A percentile compares a stretch with the other conserved stretches of the same genome.
These are phyloP conservation scores for Didymella sp. DNA, from an alignment of 2,329 filamentous ascomycete species.

Conservation along the genomic window DNA sequence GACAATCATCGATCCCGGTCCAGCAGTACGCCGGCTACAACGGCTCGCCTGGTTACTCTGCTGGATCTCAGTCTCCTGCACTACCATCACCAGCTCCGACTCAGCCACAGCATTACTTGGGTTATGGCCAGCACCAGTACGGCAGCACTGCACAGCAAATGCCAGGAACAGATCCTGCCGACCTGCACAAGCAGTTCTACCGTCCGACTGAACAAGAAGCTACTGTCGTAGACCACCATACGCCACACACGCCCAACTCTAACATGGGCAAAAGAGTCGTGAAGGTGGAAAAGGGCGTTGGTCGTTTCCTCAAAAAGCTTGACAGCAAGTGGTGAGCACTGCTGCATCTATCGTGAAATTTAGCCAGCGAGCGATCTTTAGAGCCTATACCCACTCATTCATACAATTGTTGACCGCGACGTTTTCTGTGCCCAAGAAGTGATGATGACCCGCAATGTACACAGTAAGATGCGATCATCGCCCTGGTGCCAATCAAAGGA, in stretches of 20 bases:
- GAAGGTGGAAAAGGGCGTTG: slow-evolving; percentile 72
- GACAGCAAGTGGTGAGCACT: slow-evolving; percentile 68
- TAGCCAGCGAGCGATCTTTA: slow-evolving; percentile 5
- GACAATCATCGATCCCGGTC: slow-evolving; percentile 41
- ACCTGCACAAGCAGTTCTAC: slow-evolving; percentile 73
- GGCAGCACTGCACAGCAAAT: slow-evolving; percentile 41
- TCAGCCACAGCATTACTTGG: slow-evolving; percentile 53
- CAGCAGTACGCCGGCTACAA: slow-evolving; percentile 22
- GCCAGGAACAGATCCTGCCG: slow-evolving; percentile 54
- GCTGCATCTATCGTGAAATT: slow-evolving; percentile 1
- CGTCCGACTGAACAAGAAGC: slow-evolving; percentile 70
- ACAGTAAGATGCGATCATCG: slow-evolving; percentile 23
- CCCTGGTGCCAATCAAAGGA: slow-evolving; percentile 22
- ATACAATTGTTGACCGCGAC: not conserved
- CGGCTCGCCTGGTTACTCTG: not conserved
- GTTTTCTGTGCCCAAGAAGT: not conserved
- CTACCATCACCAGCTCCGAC: slow-evolving; percentile 50
- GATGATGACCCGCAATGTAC: slow-evolving; percentile 7
- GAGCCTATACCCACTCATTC: slow-evolving; percentile 13
- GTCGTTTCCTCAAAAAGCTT: slow-evolving; percentile 76
- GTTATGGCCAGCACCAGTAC: slow-evolving; percentile 64
- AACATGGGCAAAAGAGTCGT: slow-evolving; percentile 71
- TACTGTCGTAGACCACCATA: slow-evolving; percentile 28
- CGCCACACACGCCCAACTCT: slow-evolving; percentile 47
- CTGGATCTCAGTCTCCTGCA: slow-evolving; percentile 7